Percentiles rank a stretch among this genome's conserved stretches.
Evolutionary conservation across 169 alveolate species (phyloP).

Genomic region (Cryptosporidium meleagridis): DNA sequence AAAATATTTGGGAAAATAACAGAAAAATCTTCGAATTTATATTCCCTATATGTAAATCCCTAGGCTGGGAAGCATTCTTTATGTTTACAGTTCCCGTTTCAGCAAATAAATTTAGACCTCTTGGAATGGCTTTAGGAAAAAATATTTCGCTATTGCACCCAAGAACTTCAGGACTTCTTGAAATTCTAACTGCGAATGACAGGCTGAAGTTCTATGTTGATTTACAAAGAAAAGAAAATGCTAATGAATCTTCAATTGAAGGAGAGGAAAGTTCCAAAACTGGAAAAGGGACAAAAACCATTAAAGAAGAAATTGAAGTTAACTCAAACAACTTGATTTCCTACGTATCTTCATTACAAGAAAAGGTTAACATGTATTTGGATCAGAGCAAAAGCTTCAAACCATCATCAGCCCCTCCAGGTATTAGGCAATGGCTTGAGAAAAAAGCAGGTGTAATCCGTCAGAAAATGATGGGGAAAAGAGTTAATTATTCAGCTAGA

Average conservation of each 20-base stretch:
- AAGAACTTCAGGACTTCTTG: conserved; percentile 80
- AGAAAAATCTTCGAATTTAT: conserved; percentile 79
- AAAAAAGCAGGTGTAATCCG: conserved; percentile 96
- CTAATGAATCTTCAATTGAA: not conserved
- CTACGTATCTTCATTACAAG: conserved; percentile 67
- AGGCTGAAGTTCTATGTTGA: conserved; percentile 41
- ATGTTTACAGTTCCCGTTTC: conserved; percentile 86
- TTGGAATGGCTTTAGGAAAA: conserved; percentile 75
- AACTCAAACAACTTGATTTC: conserved; percentile 56
- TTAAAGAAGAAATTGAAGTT: conserved; percentile 77
- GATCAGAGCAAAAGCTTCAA: conserved; percentile 81
- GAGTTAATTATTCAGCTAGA: conserved; percentile 98
- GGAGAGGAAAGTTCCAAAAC: conserved; percentile 77
- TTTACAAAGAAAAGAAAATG: conserved; percentile 44
- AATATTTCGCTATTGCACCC: conserved; percentile 79
- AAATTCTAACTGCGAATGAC: conserved; percentile 80
- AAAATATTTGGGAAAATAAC: conserved; percentile 82
- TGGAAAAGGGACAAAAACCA: conserved; percentile 78
- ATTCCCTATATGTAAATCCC: conserved; percentile 82
- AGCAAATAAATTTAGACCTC: conserved; percentile 84
- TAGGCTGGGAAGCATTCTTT: conserved; percentile 81
- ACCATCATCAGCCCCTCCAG: conserved; percentile 83
- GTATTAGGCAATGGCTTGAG: conserved; percentile 95
- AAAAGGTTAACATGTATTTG: conserved; percentile 56
- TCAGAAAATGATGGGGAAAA: conserved; percentile 98